phyloP scores from a whole-genome alignment of 805 yeast species.

The Lachancea waltii region DNA sequence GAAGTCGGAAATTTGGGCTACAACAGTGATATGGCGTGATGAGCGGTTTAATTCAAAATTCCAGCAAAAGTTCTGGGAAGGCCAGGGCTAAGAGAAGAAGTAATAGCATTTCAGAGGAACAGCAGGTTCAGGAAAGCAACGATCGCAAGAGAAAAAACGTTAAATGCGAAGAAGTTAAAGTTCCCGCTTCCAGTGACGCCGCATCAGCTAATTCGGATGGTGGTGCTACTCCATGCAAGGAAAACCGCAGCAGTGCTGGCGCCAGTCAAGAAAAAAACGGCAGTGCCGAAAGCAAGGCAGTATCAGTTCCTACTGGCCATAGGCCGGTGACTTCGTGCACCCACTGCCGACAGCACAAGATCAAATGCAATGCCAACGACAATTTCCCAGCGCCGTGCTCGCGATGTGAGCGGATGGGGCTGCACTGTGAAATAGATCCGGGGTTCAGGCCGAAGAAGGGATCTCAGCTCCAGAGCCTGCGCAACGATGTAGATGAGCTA shows the following conservation, averaged over 20 bases:
- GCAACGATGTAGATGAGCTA: slow-evolving; percentile 79
- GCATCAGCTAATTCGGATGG: too few relatives aligned
- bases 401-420: slow-evolving; percentile 72
- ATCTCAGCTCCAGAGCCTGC: slow-evolving; percentile 74
- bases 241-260: not conserved
- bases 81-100: not conserved
- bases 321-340: slow-evolving; percentile 91
- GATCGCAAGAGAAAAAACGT: slow-evolving; percentile 3
- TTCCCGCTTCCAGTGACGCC: not conserved
- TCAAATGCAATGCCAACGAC: slow-evolving; percentile 85
- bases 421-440: slow-evolving; percentile 85
- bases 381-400: slow-evolving; percentile 77
- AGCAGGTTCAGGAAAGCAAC: not conserved
- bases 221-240: too few relatives aligned
- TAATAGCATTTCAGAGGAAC: not conserved
- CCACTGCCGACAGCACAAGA: slow-evolving; percentile 90
- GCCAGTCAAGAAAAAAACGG: not conserved
- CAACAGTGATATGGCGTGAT: slow-evolving; percentile 5
- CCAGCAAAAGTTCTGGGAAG: slow-evolving; percentile 3
- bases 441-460: slow-evolving; percentile 88
- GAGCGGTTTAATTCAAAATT: slow-evolving; percentile 8
- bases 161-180: slow-evolving; percentile 5
- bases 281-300: slow-evolving; percentile 4
- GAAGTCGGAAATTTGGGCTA: too few relatives aligned
- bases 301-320: slow-evolving; percentile 41